Evolutionary conservation across 768 basidiomycete species (phyloP).

Genomic region (Phylloporus arenicola): DNA sequence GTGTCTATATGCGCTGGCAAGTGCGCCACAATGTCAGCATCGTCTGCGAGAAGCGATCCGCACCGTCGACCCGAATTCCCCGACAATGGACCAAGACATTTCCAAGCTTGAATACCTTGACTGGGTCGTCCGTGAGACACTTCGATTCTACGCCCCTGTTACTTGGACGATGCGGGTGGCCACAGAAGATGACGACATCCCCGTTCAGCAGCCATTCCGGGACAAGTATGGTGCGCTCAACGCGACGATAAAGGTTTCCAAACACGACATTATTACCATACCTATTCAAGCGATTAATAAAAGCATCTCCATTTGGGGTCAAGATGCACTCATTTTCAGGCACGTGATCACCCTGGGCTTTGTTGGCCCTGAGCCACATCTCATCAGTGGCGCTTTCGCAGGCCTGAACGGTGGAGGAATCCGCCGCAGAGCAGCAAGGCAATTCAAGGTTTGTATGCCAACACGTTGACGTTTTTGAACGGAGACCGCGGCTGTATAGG

Average conservation of each 20-base stretch:
- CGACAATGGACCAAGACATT: constrained; percentile 26
- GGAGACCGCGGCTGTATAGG: constrained; percentile 60
- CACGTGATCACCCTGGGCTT: constrained; percentile 29
- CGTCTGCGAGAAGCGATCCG: constrained; percentile 43
- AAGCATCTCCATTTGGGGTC: constrained; percentile 52
- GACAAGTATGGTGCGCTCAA: constrained; percentile 30
- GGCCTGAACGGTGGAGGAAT: constrained; percentile 51
- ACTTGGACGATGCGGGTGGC: constrained; percentile 56
- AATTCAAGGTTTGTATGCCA: constrained; percentile 49
- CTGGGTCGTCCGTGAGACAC: constrained; percentile 52
- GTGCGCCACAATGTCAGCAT: constrained; percentile 41
- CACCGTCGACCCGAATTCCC: constrained; percentile 18
- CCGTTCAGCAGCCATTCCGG: constrained; percentile 35
- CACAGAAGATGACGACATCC: constrained; percentile 45
- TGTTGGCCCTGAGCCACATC: constrained; percentile 19
- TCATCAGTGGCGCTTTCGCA: constrained; percentile 26
- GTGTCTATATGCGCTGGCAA: constrained; percentile 54
- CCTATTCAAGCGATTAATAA: constrained; percentile 59
- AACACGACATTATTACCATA: constrained; percentile 54
- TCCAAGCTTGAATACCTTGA: constrained; percentile 52
- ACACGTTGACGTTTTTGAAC: constrained; percentile 52
- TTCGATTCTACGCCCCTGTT: constrained; percentile 53
- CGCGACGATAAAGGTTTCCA: constrained; percentile 35
- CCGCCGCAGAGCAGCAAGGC: constrained; percentile 33
- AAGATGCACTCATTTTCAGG: constrained; percentile 58